phyloP scores from a whole-genome alignment of 1,284 basidiomycete species.

The Blastosporella zonata region DNA sequence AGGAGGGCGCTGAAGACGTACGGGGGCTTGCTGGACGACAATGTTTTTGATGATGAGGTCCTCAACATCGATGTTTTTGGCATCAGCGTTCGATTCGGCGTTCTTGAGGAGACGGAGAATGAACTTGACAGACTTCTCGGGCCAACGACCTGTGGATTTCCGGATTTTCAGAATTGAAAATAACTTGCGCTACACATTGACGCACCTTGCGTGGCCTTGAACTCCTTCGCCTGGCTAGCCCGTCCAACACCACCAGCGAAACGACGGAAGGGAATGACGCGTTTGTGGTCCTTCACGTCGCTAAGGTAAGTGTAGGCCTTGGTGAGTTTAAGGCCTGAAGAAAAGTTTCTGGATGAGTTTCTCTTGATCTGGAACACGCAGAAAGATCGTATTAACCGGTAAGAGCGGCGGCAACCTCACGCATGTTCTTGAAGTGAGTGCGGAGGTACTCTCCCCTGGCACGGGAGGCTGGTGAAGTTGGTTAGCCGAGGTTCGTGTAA shows the following conservation, averaged over 20 bases:
- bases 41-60: conserved; percentile 96
- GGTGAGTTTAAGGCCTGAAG: conserved; percentile 85
- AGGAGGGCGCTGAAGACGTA: conserved; percentile 39
- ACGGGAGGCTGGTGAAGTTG: conserved; percentile 65
- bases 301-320: conserved; percentile 96
- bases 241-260: conserved; percentile 97
- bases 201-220: conserved; percentile 94
- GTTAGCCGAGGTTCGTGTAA: conserved; percentile 12
- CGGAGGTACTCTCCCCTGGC: conserved; percentile 97
- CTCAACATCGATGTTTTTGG: conserved; percentile 93
- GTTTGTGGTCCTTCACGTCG: conserved; percentile 96
- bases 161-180: neutral
- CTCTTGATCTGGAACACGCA: neutral
- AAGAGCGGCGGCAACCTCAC: conserved; percentile 88
- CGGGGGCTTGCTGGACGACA: conserved; percentile 96
- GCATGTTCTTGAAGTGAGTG: conserved; percentile 99
- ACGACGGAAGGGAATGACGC: conserved; percentile 95
- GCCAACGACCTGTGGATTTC: conserved; percentile 85
- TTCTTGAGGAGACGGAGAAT: conserved; percentile 96
- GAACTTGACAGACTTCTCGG: conserved; percentile 98
- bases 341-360: conserved; percentile 12
- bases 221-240: conserved; percentile 96
- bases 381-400: conserved; percentile 50
- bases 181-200: conserved; percentile 16
- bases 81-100: conserved; percentile 98